Evolutionary conservation across 2,329 filamentous ascomycete genomes (phyloP).

Genomic region (Cladophialophora carrionii): DNA sequence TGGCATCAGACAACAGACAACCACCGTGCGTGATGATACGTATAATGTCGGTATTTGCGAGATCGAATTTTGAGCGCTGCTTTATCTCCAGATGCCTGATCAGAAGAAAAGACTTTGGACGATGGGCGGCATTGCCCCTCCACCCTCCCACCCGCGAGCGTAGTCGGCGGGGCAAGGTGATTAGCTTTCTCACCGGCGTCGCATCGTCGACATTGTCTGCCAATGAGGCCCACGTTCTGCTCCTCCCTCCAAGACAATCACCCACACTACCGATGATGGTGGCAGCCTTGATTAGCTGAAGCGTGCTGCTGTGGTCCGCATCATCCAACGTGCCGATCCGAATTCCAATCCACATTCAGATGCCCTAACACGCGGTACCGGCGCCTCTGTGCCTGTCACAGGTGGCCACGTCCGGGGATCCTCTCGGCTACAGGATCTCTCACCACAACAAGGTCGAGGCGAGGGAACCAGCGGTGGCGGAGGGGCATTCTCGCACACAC

Average conservation of each 20-base stretch:
- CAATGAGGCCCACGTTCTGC: not conserved
- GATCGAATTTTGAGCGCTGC: not conserved
- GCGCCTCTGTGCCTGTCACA: conserved; percentile 10
- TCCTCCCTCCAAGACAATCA: not conserved
- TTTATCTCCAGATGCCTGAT: not conserved
- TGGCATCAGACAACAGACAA: not conserved
- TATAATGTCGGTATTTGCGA: not conserved
- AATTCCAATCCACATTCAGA: not conserved
- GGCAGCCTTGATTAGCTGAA: not conserved
- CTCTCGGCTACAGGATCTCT: not conserved
- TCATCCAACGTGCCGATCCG: conserved; percentile 6
- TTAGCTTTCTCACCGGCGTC: not conserved
- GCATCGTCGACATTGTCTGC: not conserved
- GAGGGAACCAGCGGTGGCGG: not conserved
- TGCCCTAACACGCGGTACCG: not conserved
- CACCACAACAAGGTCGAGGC: not conserved
- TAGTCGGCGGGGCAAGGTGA: no score
- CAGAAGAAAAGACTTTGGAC: not conserved
- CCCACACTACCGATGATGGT: not conserved
- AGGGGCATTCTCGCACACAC: conserved; percentile 1
- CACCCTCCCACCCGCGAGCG: not conserved
- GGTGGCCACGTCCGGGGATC: conserved; percentile 6
- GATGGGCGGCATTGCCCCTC: not conserved
- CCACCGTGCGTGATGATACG: not conserved
- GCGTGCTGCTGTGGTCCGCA: not conserved